Conservation (phyloP, 192 early-diverging fungal species). For the Allomyces arbusculus region DNA sequence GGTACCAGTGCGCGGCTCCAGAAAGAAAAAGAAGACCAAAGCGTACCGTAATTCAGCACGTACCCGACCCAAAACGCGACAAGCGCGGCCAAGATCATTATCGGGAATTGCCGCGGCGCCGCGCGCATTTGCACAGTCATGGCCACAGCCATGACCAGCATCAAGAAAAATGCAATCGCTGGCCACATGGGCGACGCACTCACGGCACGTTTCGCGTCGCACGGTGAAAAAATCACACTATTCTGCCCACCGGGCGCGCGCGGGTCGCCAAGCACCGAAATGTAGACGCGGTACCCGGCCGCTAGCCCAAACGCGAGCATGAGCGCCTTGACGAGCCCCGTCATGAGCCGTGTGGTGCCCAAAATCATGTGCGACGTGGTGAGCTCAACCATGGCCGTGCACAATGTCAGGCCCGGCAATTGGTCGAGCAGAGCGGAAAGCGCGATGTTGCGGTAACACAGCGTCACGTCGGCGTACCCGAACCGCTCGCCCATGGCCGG, state of each 20-base stretch:
- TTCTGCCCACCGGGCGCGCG: no score
- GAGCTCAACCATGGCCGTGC: neutral
- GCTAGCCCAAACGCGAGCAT: neutral
- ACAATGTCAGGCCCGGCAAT: neutral
- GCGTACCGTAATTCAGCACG: neutral
- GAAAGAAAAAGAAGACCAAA: no score
- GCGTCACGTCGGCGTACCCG: neutral
- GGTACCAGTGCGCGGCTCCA: no score
- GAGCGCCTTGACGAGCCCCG: neutral
- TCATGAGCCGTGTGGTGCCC: neutral
- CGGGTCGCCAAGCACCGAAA: neutral
- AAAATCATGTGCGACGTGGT: neutral
- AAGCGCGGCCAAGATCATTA: neutral
- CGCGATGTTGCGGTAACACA: neutral
- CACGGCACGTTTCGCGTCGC: no score
- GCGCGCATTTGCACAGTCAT: neutral
- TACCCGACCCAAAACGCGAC: neutral
- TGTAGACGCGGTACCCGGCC: neutral
- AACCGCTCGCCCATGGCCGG: neutral
- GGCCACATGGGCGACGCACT: no score
- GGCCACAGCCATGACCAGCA: neutral
- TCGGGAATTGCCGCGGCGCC: neutral
- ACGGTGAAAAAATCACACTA: no score
- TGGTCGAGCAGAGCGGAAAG: neutral
- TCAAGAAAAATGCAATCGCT: neutral